phyloP scores from a whole-genome alignment of 2,329 filamentous ascomycete species.

The Penicillium hordei region DNA sequence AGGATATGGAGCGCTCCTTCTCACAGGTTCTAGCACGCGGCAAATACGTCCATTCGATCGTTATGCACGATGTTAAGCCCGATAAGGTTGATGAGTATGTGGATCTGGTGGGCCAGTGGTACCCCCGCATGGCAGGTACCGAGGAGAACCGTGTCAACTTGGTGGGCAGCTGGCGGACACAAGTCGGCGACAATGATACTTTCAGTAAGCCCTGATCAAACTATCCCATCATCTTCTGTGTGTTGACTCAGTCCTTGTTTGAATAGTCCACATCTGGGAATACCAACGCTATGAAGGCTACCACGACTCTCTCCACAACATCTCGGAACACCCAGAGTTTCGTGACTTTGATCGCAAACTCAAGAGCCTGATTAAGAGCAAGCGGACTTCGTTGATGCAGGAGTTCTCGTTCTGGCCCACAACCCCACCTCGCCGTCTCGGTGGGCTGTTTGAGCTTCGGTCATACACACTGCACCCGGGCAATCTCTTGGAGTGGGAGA shows the following conservation, averaged over 20 bases:
- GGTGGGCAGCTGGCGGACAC: constrained; percentile 96
- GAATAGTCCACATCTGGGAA: constrained; percentile 95
- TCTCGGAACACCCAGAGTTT: constrained; percentile 80
- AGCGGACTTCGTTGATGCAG: constrained; percentile 92
- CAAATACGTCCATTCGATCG: constrained; percentile 98
- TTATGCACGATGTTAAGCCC: constrained; percentile 92
- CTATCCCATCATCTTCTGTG: background rate
- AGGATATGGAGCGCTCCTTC: constrained; percentile 94
- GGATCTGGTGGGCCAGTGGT: constrained; percentile 84
- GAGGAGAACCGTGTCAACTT: constrained; percentile 92
- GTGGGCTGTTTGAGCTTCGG: constrained; percentile 90
- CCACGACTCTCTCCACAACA: constrained; percentile 84
- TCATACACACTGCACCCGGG: constrained; percentile 96
- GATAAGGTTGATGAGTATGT: constrained; percentile 96
- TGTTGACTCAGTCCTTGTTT: constrained; percentile 30
- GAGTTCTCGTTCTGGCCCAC: constrained; percentile 99
- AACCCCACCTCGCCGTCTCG: constrained; percentile 81
- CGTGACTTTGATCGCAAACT: constrained; percentile 80
- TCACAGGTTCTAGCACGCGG: constrained; percentile 90
- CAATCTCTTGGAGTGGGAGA: constrained; percentile 97
- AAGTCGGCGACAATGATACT: constrained; percentile 95
- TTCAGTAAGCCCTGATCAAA: constrained; percentile 63
- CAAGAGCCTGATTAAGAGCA: constrained; percentile 77
- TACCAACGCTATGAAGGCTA: constrained; percentile 97
- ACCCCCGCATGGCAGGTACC: constrained; percentile 80